Evolutionary conservation across 2,329 filamentous ascomycete species (phyloP).

Genomic region (Xenoacremonium recifei): DNA sequence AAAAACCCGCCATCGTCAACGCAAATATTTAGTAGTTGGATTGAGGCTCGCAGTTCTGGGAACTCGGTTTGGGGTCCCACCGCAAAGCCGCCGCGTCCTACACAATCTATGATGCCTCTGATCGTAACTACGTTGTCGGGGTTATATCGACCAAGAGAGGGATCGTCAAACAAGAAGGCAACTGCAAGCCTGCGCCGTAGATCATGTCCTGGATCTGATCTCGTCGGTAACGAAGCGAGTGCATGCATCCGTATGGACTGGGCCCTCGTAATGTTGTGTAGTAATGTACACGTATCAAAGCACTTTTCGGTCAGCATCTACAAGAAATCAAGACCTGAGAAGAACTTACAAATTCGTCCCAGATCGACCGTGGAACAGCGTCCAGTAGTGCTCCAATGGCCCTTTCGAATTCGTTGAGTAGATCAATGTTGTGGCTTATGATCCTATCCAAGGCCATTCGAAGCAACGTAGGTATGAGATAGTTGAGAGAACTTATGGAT

Average conservation of each 20-base stretch:
- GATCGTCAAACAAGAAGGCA: slow-evolving; percentile 58
- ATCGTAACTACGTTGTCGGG: slow-evolving; percentile 43
- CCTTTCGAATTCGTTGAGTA: slow-evolving; percentile 39
- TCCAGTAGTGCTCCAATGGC: slow-evolving; percentile 44
- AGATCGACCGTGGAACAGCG: slow-evolving; percentile 36
- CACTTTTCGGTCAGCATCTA: slow-evolving; percentile 39
- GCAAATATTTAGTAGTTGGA: slow-evolving; percentile 70
- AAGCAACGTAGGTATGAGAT: slow-evolving; percentile 47
- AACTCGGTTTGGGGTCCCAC: slow-evolving; percentile 64
- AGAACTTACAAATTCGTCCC: slow-evolving; percentile 43
- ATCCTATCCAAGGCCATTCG: slow-evolving; percentile 55
- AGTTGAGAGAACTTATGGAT: slow-evolving; percentile 31
- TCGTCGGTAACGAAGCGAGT: slow-evolving; percentile 57
- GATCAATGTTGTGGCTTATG: slow-evolving; percentile 41
- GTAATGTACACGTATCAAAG: slow-evolving; percentile 42
- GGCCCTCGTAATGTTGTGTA: slow-evolving; percentile 44
- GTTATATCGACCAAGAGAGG: slow-evolving; percentile 37
- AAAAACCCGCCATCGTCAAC: slow-evolving; percentile 59
- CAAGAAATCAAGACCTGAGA: not conserved
- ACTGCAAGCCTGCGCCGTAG: slow-evolving; percentile 66
- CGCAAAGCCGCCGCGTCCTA: slow-evolving; percentile 49
- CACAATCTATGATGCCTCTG: slow-evolving; percentile 42
- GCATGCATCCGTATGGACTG: slow-evolving; percentile 56
- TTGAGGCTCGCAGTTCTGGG: slow-evolving; percentile 61
- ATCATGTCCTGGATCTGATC: slow-evolving; percentile 49